phyloP scores from a whole-genome alignment of 2,329 filamentous ascomycete species.

The Graphilbum fragrans region DNA sequence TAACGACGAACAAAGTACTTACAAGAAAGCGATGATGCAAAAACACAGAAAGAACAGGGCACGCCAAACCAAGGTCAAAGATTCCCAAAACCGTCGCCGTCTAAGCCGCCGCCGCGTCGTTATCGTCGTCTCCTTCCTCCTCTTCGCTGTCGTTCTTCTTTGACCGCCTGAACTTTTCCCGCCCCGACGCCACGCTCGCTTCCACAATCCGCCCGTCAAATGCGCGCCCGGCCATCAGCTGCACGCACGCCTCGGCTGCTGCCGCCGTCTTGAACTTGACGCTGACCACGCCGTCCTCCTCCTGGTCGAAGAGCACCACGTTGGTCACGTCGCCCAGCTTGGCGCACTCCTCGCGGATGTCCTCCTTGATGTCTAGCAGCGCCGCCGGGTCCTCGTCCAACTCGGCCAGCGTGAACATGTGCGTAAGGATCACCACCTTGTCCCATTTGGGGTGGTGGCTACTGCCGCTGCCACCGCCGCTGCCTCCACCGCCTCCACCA shows the following conservation, averaged over 20 bases:
- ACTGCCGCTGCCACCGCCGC: conserved; percentile 18
- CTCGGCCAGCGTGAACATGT: conserved; percentile 86
- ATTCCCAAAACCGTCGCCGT: no score
- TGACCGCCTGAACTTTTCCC: conserved; percentile 42
- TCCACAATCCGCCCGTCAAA: conserved; percentile 63
- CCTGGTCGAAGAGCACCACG: conserved; percentile 79
- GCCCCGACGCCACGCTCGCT: conserved; percentile 59
- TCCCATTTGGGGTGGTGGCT: conserved; percentile 41
- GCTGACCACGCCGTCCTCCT: conserved; percentile 71
- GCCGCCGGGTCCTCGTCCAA: conserved; percentile 74
- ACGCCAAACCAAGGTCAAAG: no score
- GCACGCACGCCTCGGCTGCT: conserved; percentile 60
- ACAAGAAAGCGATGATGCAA: not conserved
- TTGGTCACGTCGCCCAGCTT: conserved; percentile 85
- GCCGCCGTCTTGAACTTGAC: conserved; percentile 67
- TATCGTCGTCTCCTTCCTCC: conserved; percentile 12
- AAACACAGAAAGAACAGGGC: not conserved
- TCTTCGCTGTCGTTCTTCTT: conserved; percentile 11
- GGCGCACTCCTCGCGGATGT: conserved; percentile 79
- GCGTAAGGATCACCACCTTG: conserved; percentile 75
- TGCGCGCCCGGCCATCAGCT: conserved; percentile 65
- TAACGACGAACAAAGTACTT: no score
- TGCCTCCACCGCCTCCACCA: conserved; percentile 49
- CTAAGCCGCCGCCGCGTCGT: no score
- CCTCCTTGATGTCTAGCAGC: conserved; percentile 84